Conservation (phyloP, 192 early-diverging fungal genomes). For the Backusella tuberculispora region DNA sequence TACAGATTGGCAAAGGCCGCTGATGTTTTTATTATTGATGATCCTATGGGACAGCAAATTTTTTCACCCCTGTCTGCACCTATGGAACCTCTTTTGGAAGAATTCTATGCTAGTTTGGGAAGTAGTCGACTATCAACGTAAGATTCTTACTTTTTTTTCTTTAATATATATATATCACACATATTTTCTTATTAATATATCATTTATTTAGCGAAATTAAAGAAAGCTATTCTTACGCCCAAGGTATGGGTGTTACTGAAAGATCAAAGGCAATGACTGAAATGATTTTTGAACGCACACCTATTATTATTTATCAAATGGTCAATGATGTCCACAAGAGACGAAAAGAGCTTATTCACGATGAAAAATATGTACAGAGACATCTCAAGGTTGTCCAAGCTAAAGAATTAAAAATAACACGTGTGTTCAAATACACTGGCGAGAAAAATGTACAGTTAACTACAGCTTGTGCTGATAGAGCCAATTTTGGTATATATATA, state of each 20-base stretch:
- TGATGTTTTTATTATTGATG: slow-evolving; percentile 83
- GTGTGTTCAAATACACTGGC: slow-evolving; percentile 44
- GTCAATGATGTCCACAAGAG: slow-evolving; percentile 59
- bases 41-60: slow-evolving; percentile 68
- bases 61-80: slow-evolving; percentile 79
- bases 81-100: slow-evolving; percentile 73
- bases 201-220: slow-evolving; percentile 38
- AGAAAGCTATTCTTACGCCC: slow-evolving; percentile 56
- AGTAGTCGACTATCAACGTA: slow-evolving; percentile 66
- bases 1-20: slow-evolving; percentile 68
- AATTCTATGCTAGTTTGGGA: slow-evolving; percentile 68
- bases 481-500: slow-evolving; percentile 45
- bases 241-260: slow-evolving; percentile 46
- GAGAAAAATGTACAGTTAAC: slow-evolving; percentile 56
- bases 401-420: slow-evolving; percentile 62
- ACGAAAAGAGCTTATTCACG: slow-evolving; percentile 48
- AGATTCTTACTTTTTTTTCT: slow-evolving; percentile 42
- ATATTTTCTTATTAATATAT: neutral
- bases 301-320: slow-evolving; percentile 65
- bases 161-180: neutral
- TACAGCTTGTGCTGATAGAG: slow-evolving; percentile 60
- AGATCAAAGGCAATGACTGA: slow-evolving; percentile 58
- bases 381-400: slow-evolving; percentile 64
- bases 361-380: slow-evolving; percentile 59
- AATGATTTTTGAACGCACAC: slow-evolving; percentile 74